Conservation (phyloP, 345 rosid genomes). For the Excoecaria cochinchinensis region DNA sequence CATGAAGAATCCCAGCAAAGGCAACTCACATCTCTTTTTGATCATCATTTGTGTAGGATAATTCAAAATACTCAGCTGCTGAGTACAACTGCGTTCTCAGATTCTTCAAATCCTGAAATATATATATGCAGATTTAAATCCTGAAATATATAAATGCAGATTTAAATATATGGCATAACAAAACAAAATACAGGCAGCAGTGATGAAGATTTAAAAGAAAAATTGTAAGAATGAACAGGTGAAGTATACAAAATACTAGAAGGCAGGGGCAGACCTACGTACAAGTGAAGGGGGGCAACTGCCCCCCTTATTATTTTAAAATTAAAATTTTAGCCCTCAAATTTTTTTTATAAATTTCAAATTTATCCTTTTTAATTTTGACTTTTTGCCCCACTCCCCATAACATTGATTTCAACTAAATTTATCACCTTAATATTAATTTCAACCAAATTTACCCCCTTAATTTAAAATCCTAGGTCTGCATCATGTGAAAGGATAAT, state of each 20-base stretch:
- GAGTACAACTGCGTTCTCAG: slow-evolving; percentile 83
- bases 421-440: too few relatives aligned
- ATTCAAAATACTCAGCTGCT: slow-evolving; percentile 92
- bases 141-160: slow-evolving; percentile 33
- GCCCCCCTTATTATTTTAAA: too few relatives aligned
- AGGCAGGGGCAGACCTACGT: too few relatives aligned
- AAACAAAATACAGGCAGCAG: background rate
- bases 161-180: background rate
- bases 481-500: background rate
- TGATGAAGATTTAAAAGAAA: background rate
- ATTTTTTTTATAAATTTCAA: too few relatives aligned
- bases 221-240: background rate
- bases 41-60: slow-evolving; percentile 75
- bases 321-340: too few relatives aligned
- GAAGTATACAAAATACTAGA: too few relatives aligned
- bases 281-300: too few relatives aligned
- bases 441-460: too few relatives aligned
- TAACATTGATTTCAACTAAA: too few relatives aligned
- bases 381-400: too few relatives aligned
- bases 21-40: slow-evolving; percentile 75
- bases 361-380: too few relatives aligned
- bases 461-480: too few relatives aligned
- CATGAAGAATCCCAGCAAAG: background rate
- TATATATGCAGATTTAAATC: slow-evolving; percentile 17
- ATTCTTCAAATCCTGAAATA: slow-evolving; percentile 77